Evolutionary conservation across 768 basidiomycete genomes (phyloP).

Genomic region (Russula compacta): DNA sequence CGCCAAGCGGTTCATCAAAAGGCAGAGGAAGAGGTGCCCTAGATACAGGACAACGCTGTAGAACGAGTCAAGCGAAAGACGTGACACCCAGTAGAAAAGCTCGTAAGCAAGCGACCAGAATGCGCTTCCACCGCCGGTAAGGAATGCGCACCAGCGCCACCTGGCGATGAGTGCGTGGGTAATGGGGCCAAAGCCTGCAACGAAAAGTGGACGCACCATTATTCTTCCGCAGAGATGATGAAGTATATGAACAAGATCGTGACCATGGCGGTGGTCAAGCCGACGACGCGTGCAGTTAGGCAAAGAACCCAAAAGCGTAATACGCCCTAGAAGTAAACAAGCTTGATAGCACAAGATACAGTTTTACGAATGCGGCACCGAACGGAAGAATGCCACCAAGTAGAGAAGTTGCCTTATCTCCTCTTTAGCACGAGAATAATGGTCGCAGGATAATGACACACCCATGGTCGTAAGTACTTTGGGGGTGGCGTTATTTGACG

Average conservation of each 20-base stretch:
- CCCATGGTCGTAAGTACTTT: constrained; percentile 78
- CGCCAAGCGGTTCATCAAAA: too few species aligned
- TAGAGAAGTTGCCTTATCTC: constrained; percentile 48
- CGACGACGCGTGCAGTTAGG: constrained; percentile 73
- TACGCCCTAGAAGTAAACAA: constrained; percentile 88
- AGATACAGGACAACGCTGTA: constrained; percentile 79
- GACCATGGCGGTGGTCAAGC: constrained; percentile 83
- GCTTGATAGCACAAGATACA: constrained; percentile 86
- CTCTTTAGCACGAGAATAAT: not conserved
- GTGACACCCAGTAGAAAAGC: constrained; percentile 78
- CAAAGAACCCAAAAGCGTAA: constrained; percentile 96
- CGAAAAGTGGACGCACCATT: constrained; percentile 43
- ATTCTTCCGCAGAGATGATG: constrained; percentile 88
- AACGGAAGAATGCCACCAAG: constrained; percentile 92
- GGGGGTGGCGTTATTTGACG: constrained; percentile 89
- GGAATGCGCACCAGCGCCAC: constrained; percentile 96
- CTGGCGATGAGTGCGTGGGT: constrained; percentile 30
- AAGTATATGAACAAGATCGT: constrained; percentile 88
- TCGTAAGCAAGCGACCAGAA: constrained; percentile 89
- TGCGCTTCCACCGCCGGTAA: constrained; percentile 85
- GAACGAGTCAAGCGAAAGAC: constrained; percentile 76
- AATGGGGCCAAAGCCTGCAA: not conserved
- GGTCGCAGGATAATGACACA: constrained; percentile 27
- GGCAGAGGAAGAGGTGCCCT: constrained; percentile 78
- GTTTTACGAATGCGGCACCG: constrained; percentile 90